phyloP scores from a whole-genome alignment of 257 asterid genomes.

The Ocimum tenuiflorum region DNA sequence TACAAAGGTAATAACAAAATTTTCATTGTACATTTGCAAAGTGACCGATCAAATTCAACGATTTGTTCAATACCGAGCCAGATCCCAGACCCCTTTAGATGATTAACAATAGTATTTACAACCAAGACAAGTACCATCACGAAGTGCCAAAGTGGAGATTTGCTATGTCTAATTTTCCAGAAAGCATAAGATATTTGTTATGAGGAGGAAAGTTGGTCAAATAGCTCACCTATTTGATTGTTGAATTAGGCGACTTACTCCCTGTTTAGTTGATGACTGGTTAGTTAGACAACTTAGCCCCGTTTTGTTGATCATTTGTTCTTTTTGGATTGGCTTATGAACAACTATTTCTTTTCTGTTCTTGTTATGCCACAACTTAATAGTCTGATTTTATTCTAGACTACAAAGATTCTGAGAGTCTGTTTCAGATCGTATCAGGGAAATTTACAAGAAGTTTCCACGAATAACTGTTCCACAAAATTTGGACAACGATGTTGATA shows the following conservation, averaged over 20 bases:
- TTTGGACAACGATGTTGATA: slow-evolving; percentile 75
- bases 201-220: too few relatives aligned
- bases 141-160: too few relatives aligned
- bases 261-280: neutral
- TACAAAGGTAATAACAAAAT: neutral
- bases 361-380: neutral
- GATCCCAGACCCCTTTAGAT: too few relatives aligned
- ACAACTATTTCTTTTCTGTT: neutral
- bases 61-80: too few relatives aligned
- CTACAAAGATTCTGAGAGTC: slow-evolving; percentile 21
- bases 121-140: too few relatives aligned
- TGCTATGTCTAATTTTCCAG: too few relatives aligned
- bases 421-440: slow-evolving; percentile 64
- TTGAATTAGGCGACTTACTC: neutral
- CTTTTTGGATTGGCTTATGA: slow-evolving; percentile 2
- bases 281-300: neutral
- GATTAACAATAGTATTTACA: too few relatives aligned
- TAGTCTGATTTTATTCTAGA: slow-evolving; percentile 3
- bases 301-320: neutral
- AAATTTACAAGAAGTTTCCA: slow-evolving; percentile 72
- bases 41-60: neutral
- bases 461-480: slow-evolving; percentile 76
- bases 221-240: too few relatives aligned
- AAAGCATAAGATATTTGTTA: too few relatives aligned
- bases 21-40: neutral